Conservation (phyloP, 306 rosid genomes). For the Trifolium fragiferum region DNA sequence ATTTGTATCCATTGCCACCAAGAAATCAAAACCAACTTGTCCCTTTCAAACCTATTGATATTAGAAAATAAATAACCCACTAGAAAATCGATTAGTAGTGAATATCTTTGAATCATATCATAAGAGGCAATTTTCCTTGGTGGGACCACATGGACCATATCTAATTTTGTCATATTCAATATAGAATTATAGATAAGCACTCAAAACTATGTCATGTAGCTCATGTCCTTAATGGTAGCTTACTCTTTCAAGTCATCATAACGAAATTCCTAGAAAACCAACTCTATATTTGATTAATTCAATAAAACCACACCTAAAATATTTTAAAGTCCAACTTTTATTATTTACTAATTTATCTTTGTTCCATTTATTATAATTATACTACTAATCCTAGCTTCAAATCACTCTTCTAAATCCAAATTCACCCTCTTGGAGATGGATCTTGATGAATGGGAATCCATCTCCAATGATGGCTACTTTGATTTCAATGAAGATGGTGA, state of each 20-base stretch:
- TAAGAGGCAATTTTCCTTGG: constrained; percentile 40
- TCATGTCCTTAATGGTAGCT: constrained; percentile 32
- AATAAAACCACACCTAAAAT: constrained; percentile 33
- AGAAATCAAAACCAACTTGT: neutral
- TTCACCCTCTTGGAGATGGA: constrained; percentile 52
- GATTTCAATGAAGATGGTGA: constrained; percentile 61
- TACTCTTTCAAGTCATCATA: constrained; percentile 18
- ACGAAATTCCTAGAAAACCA: constrained; percentile 44
- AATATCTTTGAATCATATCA: constrained; percentile 17
- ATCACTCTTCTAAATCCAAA: constrained; percentile 15
- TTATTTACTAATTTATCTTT: neutral
- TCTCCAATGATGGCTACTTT: constrained; percentile 64
- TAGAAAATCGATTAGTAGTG: neutral
- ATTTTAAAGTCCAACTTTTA: constrained; percentile 2
- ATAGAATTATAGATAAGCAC: constrained; percentile 55
- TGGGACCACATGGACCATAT: constrained; percentile 50
- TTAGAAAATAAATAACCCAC: neutral
- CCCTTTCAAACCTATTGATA: neutral
- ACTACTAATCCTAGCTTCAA: constrained; percentile 8
- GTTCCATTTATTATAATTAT: neutral
- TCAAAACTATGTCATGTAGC: constrained; percentile 3
- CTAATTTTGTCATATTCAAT: constrained; percentile 41
- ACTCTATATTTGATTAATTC: constrained; percentile 42
- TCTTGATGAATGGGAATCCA: constrained; percentile 84
- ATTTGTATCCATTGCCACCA: neutral